Conservation (phyloP, 164 flowering plant genomes). For the Vitis riparia region DNA sequence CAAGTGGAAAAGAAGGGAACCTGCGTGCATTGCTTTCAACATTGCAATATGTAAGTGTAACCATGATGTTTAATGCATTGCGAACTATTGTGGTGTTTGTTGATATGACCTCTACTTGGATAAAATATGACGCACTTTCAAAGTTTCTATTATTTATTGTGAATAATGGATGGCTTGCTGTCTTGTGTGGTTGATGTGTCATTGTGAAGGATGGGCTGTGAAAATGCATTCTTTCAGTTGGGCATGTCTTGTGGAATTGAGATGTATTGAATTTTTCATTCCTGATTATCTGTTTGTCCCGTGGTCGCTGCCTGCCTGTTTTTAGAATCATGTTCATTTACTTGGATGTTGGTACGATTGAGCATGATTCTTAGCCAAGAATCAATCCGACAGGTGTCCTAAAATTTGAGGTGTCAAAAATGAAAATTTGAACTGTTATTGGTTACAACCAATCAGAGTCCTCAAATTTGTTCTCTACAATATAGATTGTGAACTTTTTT, state of each 20-base stretch:
- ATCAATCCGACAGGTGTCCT: too few relatives aligned
- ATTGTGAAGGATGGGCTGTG: neutral
- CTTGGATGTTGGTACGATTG: too few relatives aligned
- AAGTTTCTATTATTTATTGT: neutral
- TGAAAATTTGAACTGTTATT: too few relatives aligned
- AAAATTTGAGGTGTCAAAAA: too few relatives aligned
- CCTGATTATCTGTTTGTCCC: neutral
- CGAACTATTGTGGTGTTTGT: neutral
- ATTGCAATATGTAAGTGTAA: constrained; percentile 78
- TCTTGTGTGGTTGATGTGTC: too few relatives aligned
- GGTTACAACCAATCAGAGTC: neutral
- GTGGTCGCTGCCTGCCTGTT: neutral
- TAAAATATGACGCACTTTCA: neutral
- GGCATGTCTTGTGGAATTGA: neutral
- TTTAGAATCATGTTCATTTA: neutral
- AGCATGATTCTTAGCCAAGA: too few relatives aligned
- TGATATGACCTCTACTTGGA: constrained; percentile 1
- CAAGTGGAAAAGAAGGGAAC: constrained; percentile 91
- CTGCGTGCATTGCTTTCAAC: constrained; percentile 98
- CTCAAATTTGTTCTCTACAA: neutral
- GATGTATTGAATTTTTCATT: neutral
- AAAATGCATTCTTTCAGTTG: neutral
- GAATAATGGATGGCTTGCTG: too few relatives aligned
- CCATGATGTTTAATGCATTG: neutral
- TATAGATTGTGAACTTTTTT: neutral